Percentiles rank a stretch among this genome's conserved stretches.
Conservation (phyloP, 2,329 filamentous ascomycete species). For the Colletotrichum caudatum region DNA sequence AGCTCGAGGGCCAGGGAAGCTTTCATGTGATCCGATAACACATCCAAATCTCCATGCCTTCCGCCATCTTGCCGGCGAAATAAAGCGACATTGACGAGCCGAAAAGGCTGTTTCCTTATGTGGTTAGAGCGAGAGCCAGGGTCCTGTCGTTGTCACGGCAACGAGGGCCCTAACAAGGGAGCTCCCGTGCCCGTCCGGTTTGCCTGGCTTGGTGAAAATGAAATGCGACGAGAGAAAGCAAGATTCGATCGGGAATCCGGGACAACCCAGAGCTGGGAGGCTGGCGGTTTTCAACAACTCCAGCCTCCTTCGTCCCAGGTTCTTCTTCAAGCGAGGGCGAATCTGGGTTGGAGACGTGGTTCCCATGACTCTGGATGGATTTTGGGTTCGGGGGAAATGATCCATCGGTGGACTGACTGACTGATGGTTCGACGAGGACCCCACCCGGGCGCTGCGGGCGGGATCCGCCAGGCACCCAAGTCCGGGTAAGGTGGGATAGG, state of each 20-base stretch:
- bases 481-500: not conserved
- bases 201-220: constrained; percentile 24
- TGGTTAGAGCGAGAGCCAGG: constrained; percentile 19
- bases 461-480: constrained; percentile 30
- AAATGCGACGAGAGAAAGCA: not conserved
- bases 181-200: constrained; percentile 34
- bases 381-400: constrained; percentile 24
- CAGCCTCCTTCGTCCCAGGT: constrained; percentile 27
- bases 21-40: constrained; percentile 33
- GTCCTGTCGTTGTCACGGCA: constrained; percentile 28
- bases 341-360: constrained; percentile 20
- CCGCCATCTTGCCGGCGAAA: constrained; percentile 11
- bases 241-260: constrained; percentile 1
- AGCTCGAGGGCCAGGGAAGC: not conserved
- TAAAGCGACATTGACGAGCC: constrained; percentile 14
- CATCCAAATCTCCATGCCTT: constrained; percentile 4
- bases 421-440: constrained; percentile 15
- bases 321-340: constrained; percentile 5
- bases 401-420: constrained; percentile 13
- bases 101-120: constrained; percentile 26
- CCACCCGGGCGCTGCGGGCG: constrained; percentile 32
- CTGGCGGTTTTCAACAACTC: constrained; percentile 34
- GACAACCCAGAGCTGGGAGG: constrained; percentile 6
- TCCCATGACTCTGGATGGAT: constrained; percentile 18
- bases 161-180: constrained; percentile 24